Evolutionary conservation across 2,329 filamentous ascomycete species (phyloP), one percentile per base, ranked within the genome.

Genomic region (Septoria linicola): DNA sequence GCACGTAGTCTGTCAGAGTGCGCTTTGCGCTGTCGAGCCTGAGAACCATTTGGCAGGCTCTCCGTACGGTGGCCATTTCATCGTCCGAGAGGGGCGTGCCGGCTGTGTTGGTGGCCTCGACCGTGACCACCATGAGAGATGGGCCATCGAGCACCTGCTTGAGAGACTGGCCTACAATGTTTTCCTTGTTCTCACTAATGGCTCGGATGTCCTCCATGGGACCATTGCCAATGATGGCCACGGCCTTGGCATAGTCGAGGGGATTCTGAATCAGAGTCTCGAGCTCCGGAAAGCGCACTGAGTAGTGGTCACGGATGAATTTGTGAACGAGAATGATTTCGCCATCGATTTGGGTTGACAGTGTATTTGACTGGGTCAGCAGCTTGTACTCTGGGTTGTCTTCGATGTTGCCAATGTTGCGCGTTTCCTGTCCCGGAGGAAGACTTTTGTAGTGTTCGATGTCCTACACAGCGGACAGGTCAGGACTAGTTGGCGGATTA

Each of bases 241-340:
- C 93, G 0, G 93, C 89, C 74, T 95, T 96, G 21, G 92, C 90
- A 72, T 96, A 99, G 68, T 96, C 89, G 43, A 97, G 79, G 1
- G 93, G 90, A 63, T 92, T 96, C 51, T 88, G 89, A 54, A 99
- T 86, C 27, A 99, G 81, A 14, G 81, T 82, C 70, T 99, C 93
- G 34, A 99, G 81, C 71, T 96, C 92, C 0, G 93, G 92, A 65
- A 97, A 99, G 54, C 92, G 83, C 14, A 87, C 80, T 8, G 91
- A 96, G 73, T 99, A 99, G 72, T 96, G 89, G 65, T 99, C 93
- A 65, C 92, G 83, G 53, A 96, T 89, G 70, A 89, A 95, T 73
- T 99, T 99, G 77, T 99, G 93, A 17, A 97, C 88, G 6, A 93
- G 80, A 27, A 88, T 87, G 39, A 97, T 88, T 70, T 97, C 92